Base-by-base conservation (phyloP, 129 eudicot species). In the Flaveria trinervia region DNA sequence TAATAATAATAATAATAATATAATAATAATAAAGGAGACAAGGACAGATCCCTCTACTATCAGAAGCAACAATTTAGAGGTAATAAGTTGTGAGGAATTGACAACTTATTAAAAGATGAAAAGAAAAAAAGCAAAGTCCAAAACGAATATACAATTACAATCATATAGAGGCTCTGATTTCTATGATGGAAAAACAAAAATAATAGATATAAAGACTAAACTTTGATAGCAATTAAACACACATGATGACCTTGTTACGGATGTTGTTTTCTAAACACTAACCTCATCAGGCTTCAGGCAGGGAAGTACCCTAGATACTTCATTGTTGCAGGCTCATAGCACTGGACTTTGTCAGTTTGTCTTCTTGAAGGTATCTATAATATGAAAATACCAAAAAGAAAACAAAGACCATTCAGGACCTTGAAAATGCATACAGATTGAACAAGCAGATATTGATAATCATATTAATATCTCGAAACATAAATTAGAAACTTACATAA, bases 271-370 rank as follows among this genome's bases (percentile, higher is more conserved):
- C 69, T 65, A 68, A 55, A 72, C 70, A 77, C 87, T 28, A 73
- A 94, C 98, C 96, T 89, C 98, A 48, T 89, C 97, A 68, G 97
- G 88, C 73, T 86, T 87, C 80, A 94, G 77, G 93, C 96, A 17
- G 96, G 97, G 76, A 82, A 86, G 81, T 78, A 89, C 48, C 98
- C 98, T 71, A 91, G 85, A 87, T 94, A 94, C 68, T 94, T 94
- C 97, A 94, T 91, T 11, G 98, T 94, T 81, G 98, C 98, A 61
- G 98, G 98, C 85, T 91, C 98, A 80, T 94, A 94, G 92, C 98
- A 94, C 85, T 89, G 96, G 71, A 94, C 98, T 87, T 84, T 94
- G 74, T 91, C 98, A 7, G 97, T 89, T 68, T 94, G 98, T 51
- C 98, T 86, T 76, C 96, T 87, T 39, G 96, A 91, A 77, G 98